Evolutionary conservation across 352 stramenopile genomes (phyloP), one percentile per base, ranked within the genome.

Genomic region (Pythium grandisporangium): DNA sequence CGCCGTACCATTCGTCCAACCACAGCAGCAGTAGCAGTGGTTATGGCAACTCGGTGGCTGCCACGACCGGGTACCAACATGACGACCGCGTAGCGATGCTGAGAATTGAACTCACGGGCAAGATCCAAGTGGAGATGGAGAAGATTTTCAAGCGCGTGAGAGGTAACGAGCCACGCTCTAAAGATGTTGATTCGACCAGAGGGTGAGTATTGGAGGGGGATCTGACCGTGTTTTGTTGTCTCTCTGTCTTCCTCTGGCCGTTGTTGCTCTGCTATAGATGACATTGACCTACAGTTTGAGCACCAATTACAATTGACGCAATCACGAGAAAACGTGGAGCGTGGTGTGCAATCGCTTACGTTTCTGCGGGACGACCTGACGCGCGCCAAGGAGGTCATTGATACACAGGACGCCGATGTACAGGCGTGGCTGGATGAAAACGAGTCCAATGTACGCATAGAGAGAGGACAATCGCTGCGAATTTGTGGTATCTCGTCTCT

Each of bases 271-370:
- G n/a, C n/a, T n/a, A n/a, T n/a, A 61, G 74, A 88, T 41, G 75
- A 88, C 30, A 89, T 90, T 27, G 81, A 93, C 55, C 24, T 85
- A 30, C 78, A 93, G 54, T 91, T 90, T 48, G 81, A 93, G 45
- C 76, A 90, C 48, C 77, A 90, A 43, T 61, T 90, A 1, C 73
- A 90, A 45, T 55, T 93, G 13, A 82, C 76, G 2, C 74, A 93
- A 43, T 90, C 78, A 16, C 58, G 62, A 43, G 74, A 91, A 32
- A 82, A 78, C 21, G 68, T 93, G 19, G 69, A 87, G 34, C 62
- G 73, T 32, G 81, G 81, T 5, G 50, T 92, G 22, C 72, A 87
- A 35, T 87, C 75, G 41, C 63, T 93, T 5, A 58, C 80, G 27
- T 72, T 81, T 16, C 38, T 91, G 22, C 72, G 76, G 10, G 70